These are phyloP conservation scores for Oryza longistaminata DNA, from an alignment of 176 grass and related monocot species.

Conservation along the genomic window DNA sequence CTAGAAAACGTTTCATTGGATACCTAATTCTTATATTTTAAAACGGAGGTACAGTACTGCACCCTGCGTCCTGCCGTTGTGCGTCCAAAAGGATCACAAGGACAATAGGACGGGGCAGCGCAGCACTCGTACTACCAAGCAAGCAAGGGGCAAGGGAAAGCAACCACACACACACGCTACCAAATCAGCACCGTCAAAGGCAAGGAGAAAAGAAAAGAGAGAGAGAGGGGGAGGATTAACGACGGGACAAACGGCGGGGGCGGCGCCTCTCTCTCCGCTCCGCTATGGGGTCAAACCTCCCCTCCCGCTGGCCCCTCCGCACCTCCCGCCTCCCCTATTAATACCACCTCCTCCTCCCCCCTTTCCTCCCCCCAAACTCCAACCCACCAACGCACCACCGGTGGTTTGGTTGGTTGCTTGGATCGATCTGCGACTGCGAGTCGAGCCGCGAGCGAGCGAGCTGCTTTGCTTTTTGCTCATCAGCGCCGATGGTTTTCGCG, in stretches of 20 bases:
- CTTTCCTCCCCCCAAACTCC: constrained; percentile 7
- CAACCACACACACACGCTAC: not conserved
- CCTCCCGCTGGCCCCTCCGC: constrained; percentile 47
- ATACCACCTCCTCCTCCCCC: not conserved
- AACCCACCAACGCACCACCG: not conserved
- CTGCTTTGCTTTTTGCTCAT: not conserved
- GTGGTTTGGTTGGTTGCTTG: too few species aligned
- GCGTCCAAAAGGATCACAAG: not conserved
- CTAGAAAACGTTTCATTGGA: too few species aligned
- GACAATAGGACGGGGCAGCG: not conserved
- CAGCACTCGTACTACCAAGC: not conserved
- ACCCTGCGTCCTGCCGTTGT: not conserved
- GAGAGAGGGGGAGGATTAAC: not conserved
- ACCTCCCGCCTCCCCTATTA: constrained; percentile 55
- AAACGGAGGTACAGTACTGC: not conserved
- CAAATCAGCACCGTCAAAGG: not conserved
- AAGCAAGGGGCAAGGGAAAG: not conserved
- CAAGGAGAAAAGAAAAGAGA: not conserved
- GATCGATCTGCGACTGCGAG: too few species aligned
- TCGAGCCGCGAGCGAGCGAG: too few species aligned
- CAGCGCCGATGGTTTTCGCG: not conserved
- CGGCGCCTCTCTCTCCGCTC: constrained; percentile 8
- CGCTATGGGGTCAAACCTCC: constrained; percentile 51
- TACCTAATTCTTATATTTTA: too few species aligned
- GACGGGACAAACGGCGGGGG: constrained; percentile 32